Percentiles rank a stretch among this genome's conserved stretches.
Conservation (phyloP, 345 rosid species). For the Acer campestre region DNA sequence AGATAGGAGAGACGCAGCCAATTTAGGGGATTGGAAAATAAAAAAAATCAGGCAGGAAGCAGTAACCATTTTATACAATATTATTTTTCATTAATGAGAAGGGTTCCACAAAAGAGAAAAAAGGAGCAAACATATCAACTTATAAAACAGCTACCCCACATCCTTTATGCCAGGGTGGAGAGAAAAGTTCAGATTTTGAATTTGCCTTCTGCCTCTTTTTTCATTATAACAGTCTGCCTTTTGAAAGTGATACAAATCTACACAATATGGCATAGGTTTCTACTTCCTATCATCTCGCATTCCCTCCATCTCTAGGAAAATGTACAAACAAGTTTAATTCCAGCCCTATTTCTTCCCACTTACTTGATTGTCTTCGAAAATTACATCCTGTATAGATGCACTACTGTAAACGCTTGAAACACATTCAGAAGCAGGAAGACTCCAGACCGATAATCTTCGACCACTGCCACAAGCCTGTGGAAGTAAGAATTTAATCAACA, state of each 20-base stretch:
- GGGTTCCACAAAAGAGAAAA: not conserved
- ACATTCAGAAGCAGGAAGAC: slow-evolving; percentile 82
- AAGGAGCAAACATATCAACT: not conserved
- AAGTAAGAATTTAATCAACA: not conserved
- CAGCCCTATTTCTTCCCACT: slow-evolving; percentile 24
- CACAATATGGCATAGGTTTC: not conserved
- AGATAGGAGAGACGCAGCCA: not conserved
- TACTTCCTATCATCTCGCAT: not conserved
- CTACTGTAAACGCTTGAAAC: slow-evolving; percentile 51
- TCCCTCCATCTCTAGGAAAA: not conserved
- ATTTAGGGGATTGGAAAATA: not conserved
- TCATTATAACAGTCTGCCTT: not conserved
- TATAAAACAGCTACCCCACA: not conserved
- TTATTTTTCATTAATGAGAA: not conserved
- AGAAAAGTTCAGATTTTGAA: not conserved
- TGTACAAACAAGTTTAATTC: slow-evolving; percentile 2
- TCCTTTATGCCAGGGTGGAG: not conserved
- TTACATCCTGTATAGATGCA: slow-evolving; percentile 69
- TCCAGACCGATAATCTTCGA: slow-evolving; percentile 71
- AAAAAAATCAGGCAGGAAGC: not conserved
- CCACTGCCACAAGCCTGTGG: slow-evolving; percentile 81
- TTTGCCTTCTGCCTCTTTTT: slow-evolving; percentile 2
- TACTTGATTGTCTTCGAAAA: slow-evolving; percentile 80
- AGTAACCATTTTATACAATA: not conserved
- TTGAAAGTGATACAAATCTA: not conserved